These are phyloP conservation scores for Lachnellula hyalina DNA, from an alignment of 2,329 filamentous ascomycete species.

Conservation along the genomic window DNA sequence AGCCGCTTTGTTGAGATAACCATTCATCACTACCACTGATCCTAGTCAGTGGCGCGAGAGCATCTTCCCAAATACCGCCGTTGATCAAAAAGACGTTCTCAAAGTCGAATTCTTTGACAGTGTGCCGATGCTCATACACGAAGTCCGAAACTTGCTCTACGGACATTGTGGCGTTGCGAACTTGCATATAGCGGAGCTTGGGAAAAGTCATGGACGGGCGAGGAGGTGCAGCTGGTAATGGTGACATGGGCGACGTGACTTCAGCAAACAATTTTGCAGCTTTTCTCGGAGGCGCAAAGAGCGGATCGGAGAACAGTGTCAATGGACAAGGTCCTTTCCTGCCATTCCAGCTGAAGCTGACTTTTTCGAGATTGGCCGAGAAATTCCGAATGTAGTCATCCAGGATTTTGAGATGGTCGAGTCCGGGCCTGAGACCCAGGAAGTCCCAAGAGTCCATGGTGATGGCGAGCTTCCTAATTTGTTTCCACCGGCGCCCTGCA, in stretches of 20 bases:
- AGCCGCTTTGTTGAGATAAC: constrained; percentile 33
- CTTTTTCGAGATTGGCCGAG: constrained; percentile 58
- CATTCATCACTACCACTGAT: constrained; percentile 37
- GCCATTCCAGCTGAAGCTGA: constrained; percentile 75
- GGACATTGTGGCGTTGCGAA: constrained; percentile 69
- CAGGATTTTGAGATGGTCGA: constrained; percentile 71
- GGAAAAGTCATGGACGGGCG: constrained; percentile 60
- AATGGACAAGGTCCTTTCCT: constrained; percentile 68
- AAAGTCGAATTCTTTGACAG: constrained; percentile 73
- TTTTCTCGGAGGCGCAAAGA: constrained; percentile 54
- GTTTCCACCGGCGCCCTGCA: constrained; percentile 67
- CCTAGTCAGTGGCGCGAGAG: constrained; percentile 63
- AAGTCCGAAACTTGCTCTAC: constrained; percentile 65
- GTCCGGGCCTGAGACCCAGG: constrained; percentile 51
- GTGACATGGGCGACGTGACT: constrained; percentile 60
- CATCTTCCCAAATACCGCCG: constrained; percentile 73
- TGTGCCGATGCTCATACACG: constrained; percentile 59
- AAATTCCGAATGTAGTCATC: constrained; percentile 75
- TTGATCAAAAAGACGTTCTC: constrained; percentile 66
- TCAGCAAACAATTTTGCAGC: constrained; percentile 58
- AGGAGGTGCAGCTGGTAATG: constrained; percentile 47
- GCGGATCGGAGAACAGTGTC: constrained; percentile 57
- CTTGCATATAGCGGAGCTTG: constrained; percentile 59
- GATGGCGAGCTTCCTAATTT: constrained; percentile 69
- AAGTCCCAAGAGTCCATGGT: constrained; percentile 68